Conservation (phyloP, 352 stramenopile genomes). For the Thraustochytrium striatum region DNA sequence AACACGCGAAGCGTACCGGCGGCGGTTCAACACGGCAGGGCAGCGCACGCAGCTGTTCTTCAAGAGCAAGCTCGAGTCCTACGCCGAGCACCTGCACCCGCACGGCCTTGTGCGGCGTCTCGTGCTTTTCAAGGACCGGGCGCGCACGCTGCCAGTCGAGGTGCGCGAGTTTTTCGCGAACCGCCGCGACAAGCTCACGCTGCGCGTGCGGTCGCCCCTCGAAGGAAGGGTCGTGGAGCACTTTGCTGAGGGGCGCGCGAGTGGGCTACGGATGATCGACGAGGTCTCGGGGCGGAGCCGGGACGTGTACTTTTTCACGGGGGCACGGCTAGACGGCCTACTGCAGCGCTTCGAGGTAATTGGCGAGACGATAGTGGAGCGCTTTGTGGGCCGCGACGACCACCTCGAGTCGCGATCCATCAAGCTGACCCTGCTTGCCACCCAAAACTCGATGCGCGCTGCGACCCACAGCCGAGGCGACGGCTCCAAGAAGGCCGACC, state of each 20-base stretch:
- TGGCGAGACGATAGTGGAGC: conserved; percentile 74
- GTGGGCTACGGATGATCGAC: conserved; percentile 68
- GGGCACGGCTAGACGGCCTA: conserved; percentile 76
- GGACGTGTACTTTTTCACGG: conserved; percentile 82
- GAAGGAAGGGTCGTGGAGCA: conserved; percentile 76
- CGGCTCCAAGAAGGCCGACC: neutral
- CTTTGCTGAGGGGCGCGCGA: conserved; percentile 67
- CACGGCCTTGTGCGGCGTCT: conserved; percentile 76
- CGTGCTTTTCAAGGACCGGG: conserved; percentile 71
- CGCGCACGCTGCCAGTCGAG: conserved; percentile 72
- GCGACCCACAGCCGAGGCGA: neutral
- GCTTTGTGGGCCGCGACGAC: conserved; percentile 76
- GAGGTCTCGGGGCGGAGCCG: conserved; percentile 78
- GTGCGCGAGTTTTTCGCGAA: conserved; percentile 85
- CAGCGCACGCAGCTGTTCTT: conserved; percentile 79
- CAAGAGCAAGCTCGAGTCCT: conserved; percentile 84
- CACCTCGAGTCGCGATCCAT: conserved; percentile 74
- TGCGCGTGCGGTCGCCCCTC: conserved; percentile 68
- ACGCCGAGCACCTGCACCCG: conserved; percentile 76
- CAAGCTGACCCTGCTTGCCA: conserved; percentile 55
- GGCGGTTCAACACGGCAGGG: conserved; percentile 74
- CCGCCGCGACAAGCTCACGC: conserved; percentile 78
- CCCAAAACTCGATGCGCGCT: neutral
- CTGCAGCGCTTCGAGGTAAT: conserved; percentile 76
- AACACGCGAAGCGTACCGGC: conserved; percentile 61